Base-by-base conservation (phyloP, 192 early-diverging fungal species). In the Coemansia sp. region DNA sequence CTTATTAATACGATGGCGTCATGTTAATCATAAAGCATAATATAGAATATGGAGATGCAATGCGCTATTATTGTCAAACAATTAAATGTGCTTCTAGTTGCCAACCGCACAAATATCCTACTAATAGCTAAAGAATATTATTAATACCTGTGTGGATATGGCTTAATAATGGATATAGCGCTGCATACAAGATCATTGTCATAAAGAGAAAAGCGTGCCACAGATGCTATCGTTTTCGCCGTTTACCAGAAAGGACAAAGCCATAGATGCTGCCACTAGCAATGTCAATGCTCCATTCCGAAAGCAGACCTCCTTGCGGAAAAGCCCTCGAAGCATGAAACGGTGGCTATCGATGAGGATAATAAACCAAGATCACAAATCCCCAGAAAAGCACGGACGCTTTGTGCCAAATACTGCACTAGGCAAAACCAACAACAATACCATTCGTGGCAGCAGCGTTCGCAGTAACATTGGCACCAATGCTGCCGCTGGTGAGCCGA, bases 281-380 rank as follows among this genome's bases (percentile, higher is more conserved):
- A 9, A 7, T 11, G 17, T 32, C 10, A 42, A 17, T 56, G 20
- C 8, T 5, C 56, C 45, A 54, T 50, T 22, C 1, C 63, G 44
- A 14, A 20, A 14, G 5, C 56, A 64, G 17, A 32, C 22, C 4
- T 1, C 62, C n/a, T 53, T 7, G 10, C 53, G 38, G 19, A 57
- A 56, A 13, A 17, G 56, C 56, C 56, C 56, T n/a, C 56, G 72
- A 16, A 71, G 74, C 7, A 43, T 81, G 39, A 81, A 81, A 54
- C 65, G 68, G 50, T 81, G 79, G 79, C 51, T 81, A 48, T 72
- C 79, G 42, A 43, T 73, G 53, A 76, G 64, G 39, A 69, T 48
- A 44, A 62, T 69, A 17, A 65, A 60, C n/a, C 37, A 58, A 40
- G 56, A 11, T 8, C 65, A 69, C 44, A 37, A 32, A 16, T 55